These are phyloP conservation scores for Tricholoma terreum DNA, from an alignment of 768 basidiomycete species.

Conservation along the genomic window DNA sequence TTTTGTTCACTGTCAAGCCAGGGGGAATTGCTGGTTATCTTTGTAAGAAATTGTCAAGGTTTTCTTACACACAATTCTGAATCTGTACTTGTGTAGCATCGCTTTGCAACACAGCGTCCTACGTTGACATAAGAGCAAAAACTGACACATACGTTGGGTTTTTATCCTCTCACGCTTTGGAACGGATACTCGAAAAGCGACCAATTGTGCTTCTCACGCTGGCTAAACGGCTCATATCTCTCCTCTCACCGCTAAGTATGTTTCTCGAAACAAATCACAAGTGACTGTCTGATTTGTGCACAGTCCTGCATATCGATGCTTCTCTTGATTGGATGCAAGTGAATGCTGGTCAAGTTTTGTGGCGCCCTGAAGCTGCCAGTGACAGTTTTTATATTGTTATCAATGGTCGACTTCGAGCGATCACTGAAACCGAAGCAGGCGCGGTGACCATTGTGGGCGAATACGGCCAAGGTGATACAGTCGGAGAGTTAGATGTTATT, in stretches of 20 bases:
- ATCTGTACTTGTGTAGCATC: constrained; percentile 53
- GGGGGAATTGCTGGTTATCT: constrained; percentile 98
- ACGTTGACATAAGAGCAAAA: constrained; percentile 95
- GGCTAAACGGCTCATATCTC: constrained; percentile 92
- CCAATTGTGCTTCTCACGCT: constrained; percentile 95
- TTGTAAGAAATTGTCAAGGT: constrained; percentile 40
- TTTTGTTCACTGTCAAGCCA: constrained; percentile 92
- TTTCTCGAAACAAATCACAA: neutral
- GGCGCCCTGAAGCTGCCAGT: constrained; percentile 86
- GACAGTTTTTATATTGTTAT: constrained; percentile 99
- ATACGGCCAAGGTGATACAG: constrained; percentile 95
- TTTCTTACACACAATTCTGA: neutral
- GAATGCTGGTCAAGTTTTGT: constrained; percentile 90
- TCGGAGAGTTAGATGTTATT: constrained; percentile 97
- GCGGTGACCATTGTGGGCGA: constrained; percentile 83
- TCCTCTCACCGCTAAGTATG: constrained; percentile 88
- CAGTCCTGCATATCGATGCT: constrained; percentile 95
- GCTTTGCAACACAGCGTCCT: constrained; percentile 87
- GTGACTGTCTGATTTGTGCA: neutral
- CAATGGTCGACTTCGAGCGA: constrained; percentile 91
- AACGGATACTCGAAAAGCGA: constrained; percentile 86
- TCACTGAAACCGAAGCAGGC: constrained; percentile 75
- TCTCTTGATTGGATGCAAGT: constrained; percentile 99
- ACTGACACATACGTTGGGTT: constrained; percentile 99
- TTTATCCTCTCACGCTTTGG: constrained; percentile 82